phyloP scores from a whole-genome alignment of 805 yeast species.

The Metschnikowia reukaufii region DNA sequence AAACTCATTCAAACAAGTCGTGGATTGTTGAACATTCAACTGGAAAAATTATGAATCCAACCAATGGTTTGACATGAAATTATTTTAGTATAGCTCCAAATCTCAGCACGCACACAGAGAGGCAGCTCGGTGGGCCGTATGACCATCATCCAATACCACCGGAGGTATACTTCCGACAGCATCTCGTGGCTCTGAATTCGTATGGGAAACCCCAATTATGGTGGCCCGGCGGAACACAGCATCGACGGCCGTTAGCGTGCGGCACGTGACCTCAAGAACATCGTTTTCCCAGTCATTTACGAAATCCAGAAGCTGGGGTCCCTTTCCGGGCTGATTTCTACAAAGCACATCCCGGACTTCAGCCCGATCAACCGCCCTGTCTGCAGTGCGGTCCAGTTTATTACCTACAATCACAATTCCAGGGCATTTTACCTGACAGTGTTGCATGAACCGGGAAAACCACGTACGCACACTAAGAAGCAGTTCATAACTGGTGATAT shows the following conservation, averaged over 20 bases:
- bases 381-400: slow-evolving; percentile 41
- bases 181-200: too few species aligned
- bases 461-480: slow-evolving; percentile 48
- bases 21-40: too few species aligned
- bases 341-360: slow-evolving; percentile 38
- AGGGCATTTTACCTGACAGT: slow-evolving; percentile 48
- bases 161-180: too few species aligned
- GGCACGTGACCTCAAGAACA: slow-evolving; percentile 35
- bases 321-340: slow-evolving; percentile 14
- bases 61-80: too few species aligned
- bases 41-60: too few species aligned
- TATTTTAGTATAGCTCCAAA: too few species aligned
- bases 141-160: too few species aligned
- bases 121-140: background rate
- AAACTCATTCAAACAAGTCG: too few species aligned
- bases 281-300: slow-evolving; percentile 36
- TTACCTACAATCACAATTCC: slow-evolving; percentile 55
- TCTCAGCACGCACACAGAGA: background rate
- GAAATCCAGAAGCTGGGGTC: slow-evolving; percentile 23
- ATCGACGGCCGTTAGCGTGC: slow-evolving; percentile 31
- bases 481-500: slow-evolving; percentile 51
- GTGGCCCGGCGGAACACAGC: slow-evolving; percentile 39
- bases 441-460: slow-evolving; percentile 49
- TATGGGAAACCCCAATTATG: slow-evolving; percentile 36
- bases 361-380: slow-evolving; percentile 36